A percentile compares a stretch with the other conserved stretches of the same genome.
These are phyloP conservation scores for Hapsidospora chrysogenum DNA, from an alignment of 495 filamentous ascomycete species.

Conservation along the genomic window DNA sequence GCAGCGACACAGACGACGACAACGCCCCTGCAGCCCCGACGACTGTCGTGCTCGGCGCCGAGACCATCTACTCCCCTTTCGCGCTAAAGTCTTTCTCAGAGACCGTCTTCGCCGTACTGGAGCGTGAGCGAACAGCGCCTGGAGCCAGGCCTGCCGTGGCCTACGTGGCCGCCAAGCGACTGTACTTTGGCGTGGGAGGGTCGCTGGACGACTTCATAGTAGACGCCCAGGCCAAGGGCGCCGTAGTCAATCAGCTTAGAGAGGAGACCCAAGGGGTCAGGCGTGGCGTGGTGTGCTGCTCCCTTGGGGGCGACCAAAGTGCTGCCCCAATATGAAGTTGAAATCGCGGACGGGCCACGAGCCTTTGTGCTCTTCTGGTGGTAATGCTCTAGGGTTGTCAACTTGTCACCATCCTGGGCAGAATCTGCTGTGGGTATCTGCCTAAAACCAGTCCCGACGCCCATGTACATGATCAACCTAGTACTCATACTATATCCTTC, in stretches of 20 bases:
- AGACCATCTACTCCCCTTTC: conserved; percentile 86
- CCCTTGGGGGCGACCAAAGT: conserved; percentile 6
- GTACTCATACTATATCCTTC: no score
- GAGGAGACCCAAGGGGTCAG: conserved; percentile 46
- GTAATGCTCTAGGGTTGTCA: no score
- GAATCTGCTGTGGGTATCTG: no score
- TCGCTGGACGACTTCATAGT: conserved; percentile 76
- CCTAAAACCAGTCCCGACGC: no score
- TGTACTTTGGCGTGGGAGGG: conserved; percentile 95
- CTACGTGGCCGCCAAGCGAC: conserved; percentile 76
- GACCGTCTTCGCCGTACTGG: conserved; percentile 48
- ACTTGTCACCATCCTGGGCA: no score
- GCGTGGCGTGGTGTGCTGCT: conserved; percentile 31
- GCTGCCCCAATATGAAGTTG: no score
- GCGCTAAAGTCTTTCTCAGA: conserved; percentile 58
- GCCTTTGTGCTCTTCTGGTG: no score
- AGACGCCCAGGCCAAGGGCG: conserved; percentile 37
- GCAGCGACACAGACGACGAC: no score
- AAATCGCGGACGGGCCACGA: no score
- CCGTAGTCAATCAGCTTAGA: conserved; percentile 39
- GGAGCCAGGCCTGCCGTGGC: conserved; percentile 33
- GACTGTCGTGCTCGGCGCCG: conserved; percentile 57
- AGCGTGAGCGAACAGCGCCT: conserved; percentile 22
- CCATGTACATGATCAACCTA: no score
- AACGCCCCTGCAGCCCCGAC: conserved; percentile 7